These are phyloP conservation scores for Aspergillus quadrilineatus DNA, from an alignment of 2,329 filamentous ascomycete genomes.

Conservation along the genomic window DNA sequence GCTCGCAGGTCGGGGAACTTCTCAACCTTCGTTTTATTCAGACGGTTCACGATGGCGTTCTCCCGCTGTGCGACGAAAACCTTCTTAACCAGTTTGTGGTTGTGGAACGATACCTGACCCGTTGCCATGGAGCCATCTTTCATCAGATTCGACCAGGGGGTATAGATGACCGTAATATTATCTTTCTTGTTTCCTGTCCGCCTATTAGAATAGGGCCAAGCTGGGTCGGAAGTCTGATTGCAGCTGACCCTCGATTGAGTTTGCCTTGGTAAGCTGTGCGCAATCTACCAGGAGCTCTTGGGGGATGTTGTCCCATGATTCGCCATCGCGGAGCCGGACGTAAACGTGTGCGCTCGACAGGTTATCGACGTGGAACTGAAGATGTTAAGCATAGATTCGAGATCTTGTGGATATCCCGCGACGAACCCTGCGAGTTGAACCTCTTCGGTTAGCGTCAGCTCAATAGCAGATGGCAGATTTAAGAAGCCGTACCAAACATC, in stretches of 20 bases:
- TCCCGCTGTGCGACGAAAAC: conserved; percentile 77
- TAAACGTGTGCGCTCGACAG: conserved; percentile 96
- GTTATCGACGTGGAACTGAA: conserved; percentile 93
- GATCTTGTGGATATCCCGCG: no score
- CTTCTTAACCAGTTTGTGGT: conserved; percentile 77
- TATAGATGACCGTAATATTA: conserved; percentile 95
- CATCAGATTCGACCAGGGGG: conserved; percentile 92
- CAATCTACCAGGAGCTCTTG: conserved; percentile 76
- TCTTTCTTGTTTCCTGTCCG: conserved; percentile 90
- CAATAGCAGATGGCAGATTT: not conserved
- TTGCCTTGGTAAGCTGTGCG: conserved; percentile 97
- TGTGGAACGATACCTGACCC: conserved; percentile 93
- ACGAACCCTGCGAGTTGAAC: conserved; percentile 32
- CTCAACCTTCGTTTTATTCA: conserved; percentile 95
- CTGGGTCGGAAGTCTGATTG: not conserved
- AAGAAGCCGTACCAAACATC: conserved; percentile 73
- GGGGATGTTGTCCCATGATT: conserved; percentile 81
- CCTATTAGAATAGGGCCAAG: conserved; percentile 18
- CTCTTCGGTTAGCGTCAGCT: conserved; percentile 5
- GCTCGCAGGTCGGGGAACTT: conserved; percentile 78
- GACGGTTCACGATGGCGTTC: conserved; percentile 90
- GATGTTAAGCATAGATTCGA: conserved; percentile 7
- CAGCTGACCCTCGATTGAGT: conserved; percentile 83
- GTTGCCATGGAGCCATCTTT: conserved; percentile 95
- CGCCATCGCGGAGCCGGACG: conserved; percentile 73